phyloP scores from a whole-genome alignment of 2,329 filamentous ascomycete species.

The Scortechinia acanthostroma region DNA sequence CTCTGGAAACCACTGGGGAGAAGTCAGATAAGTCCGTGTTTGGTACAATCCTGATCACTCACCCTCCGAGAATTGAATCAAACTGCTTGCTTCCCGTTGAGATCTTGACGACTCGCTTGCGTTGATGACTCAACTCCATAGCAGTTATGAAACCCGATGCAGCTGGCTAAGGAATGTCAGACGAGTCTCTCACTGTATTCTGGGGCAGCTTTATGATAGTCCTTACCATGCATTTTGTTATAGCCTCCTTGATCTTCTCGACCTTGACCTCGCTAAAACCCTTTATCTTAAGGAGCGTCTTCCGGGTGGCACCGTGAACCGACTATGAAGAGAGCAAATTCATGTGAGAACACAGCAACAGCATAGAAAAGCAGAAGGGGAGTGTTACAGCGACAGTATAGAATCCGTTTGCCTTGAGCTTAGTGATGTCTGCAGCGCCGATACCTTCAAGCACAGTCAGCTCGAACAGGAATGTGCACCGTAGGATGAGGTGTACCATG shows the following conservation, averaged over 20 bases:
- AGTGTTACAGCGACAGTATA: conserved; percentile 52
- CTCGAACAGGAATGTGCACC: no score
- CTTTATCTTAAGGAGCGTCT: conserved; percentile 57
- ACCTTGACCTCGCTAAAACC: conserved; percentile 67
- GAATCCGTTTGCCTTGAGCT: conserved; percentile 54
- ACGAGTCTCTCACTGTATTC: neutral
- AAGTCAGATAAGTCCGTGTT: conserved; percentile 2
- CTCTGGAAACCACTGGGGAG: conserved; percentile 56
- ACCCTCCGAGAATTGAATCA: conserved; percentile 58
- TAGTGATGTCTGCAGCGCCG: conserved; percentile 56
- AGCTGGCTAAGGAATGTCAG: conserved; percentile 34
- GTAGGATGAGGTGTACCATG: conserved; percentile 38
- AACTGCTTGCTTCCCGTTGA: conserved; percentile 67
- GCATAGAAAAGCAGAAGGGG: neutral
- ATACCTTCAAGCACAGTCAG: no score
- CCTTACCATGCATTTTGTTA: conserved; percentile 27
- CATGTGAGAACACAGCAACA: conserved; percentile 2
- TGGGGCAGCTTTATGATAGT: neutral
- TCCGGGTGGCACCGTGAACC: conserved; percentile 50
- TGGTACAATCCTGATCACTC: conserved; percentile 7
- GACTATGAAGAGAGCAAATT: no score
- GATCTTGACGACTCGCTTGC: conserved; percentile 56
- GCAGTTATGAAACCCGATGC: conserved; percentile 58
- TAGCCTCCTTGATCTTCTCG: conserved; percentile 64
- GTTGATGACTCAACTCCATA: conserved; percentile 53